These are phyloP conservation scores for Populus tremula DNA, from an alignment of 345 rosid species.

Conservation along the genomic window DNA sequence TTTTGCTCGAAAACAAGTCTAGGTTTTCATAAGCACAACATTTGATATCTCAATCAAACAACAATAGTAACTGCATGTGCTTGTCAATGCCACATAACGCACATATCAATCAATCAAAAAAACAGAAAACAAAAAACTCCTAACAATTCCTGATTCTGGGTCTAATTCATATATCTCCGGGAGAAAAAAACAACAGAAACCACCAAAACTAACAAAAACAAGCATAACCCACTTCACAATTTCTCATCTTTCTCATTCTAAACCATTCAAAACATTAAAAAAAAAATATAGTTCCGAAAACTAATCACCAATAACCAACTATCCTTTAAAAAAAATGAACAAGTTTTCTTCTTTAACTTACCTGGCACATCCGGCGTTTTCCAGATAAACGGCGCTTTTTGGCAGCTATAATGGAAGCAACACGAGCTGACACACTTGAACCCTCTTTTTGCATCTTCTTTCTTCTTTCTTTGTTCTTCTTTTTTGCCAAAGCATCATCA, in stretches of 20 bases:
- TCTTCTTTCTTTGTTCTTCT: slow-evolving; percentile 59
- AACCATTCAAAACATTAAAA: background rate
- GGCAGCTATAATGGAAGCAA: slow-evolving; percentile 79
- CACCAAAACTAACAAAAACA: background rate
- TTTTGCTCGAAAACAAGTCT: background rate
- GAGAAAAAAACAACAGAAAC: background rate
- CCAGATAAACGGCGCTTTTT: slow-evolving; percentile 85
- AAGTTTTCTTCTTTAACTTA: background rate
- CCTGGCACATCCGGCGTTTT: slow-evolving; percentile 77
- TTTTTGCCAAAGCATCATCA: slow-evolving; percentile 54
- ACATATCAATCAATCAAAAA: background rate
- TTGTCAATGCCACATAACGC: no score
- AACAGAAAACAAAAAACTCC: background rate
- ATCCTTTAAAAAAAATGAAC: background rate
- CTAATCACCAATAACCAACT: background rate
- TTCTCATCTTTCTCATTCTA: background rate
- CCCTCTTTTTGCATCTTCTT: slow-evolving; percentile 48
- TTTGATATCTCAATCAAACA: background rate
- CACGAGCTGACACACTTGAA: slow-evolving; percentile 58
- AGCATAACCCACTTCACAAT: background rate
- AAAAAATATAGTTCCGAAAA: background rate
- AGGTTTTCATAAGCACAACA: no score
- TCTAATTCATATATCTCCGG: background rate
- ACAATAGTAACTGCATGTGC: background rate
- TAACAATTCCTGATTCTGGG: background rate